Evolutionary conservation across 1,139 yeast species (phyloP).

Genomic region (Meyerozyma sp.): DNA sequence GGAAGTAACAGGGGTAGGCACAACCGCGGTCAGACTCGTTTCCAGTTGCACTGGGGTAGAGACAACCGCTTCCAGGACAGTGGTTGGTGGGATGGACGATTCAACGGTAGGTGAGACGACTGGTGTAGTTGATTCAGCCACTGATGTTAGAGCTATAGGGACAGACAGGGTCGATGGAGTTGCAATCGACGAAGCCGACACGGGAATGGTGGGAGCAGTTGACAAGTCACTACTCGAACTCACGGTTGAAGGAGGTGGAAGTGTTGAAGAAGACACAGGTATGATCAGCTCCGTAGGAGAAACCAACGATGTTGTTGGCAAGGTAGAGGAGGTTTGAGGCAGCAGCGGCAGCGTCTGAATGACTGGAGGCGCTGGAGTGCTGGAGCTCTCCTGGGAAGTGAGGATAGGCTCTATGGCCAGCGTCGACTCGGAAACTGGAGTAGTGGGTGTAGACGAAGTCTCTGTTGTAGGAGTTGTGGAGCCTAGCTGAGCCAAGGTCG

Average conservation of each 20-base stretch:
- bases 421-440: not conserved
- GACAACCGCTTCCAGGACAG: not conserved
- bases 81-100: not conserved
- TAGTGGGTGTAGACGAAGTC: not conserved
- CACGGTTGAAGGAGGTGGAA: constrained; percentile 2
- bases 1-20: not conserved
- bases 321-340: not conserved
- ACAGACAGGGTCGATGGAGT: not conserved
- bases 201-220: not conserved
- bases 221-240: not conserved
- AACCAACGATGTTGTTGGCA: not conserved
- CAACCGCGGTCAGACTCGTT: not conserved
- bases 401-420: not conserved
- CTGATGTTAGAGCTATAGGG: constrained; percentile 1
- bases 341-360: not conserved
- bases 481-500: too few species aligned
- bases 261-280: not conserved
- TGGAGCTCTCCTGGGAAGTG: not conserved
- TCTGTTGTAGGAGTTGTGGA: not conserved
- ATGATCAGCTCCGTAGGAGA: not conserved
- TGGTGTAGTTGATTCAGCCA: not conserved
- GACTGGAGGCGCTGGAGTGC: not conserved
- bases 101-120: not conserved
- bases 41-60: constrained; percentile 1
- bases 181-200: constrained; percentile 1